These are phyloP conservation scores for Saccharomycopsis hybrid DNA, from an alignment of 1,139 yeast species.

Conservation along the genomic window DNA sequence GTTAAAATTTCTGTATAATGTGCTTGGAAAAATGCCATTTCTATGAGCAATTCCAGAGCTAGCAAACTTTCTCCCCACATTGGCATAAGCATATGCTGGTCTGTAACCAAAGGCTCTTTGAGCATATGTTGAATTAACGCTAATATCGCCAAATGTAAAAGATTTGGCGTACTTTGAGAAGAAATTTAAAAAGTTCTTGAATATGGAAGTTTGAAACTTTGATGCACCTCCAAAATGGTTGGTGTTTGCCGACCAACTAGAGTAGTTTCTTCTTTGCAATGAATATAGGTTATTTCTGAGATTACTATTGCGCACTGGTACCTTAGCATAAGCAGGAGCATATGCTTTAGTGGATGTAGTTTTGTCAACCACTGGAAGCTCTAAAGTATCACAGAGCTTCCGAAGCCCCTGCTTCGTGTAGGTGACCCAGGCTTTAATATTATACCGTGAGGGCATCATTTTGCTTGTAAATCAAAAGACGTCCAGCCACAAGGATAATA, in stretches of 20 bases:
- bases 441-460: slow-evolving; percentile 8
- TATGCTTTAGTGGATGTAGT: not conserved
- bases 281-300: not conserved
- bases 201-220: not conserved
- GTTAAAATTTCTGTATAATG: slow-evolving; percentile 27
- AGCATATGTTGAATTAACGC: not conserved
- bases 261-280: not conserved
- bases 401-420: slow-evolving; percentile 1
- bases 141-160: not conserved
- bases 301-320: not conserved
- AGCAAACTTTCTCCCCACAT: slow-evolving; percentile 1
- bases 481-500: too few relatives aligned
- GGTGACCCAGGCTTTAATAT: slow-evolving; percentile 7
- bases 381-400: slow-evolving; percentile 4
- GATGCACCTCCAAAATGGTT: not conserved
- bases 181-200: slow-evolving; percentile 1
- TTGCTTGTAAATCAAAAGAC: not conserved
- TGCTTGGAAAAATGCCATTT: slow-evolving; percentile 22
- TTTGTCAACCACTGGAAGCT: not conserved
- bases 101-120: not conserved
- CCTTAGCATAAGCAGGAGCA: not conserved
- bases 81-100: not conserved
- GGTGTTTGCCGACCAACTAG: not conserved
- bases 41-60: slow-evolving; percentile 12
- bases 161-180: not conserved